Base-by-base conservation (phyloP, 208 protist species). In the Angomonas ambiguus region DNA sequence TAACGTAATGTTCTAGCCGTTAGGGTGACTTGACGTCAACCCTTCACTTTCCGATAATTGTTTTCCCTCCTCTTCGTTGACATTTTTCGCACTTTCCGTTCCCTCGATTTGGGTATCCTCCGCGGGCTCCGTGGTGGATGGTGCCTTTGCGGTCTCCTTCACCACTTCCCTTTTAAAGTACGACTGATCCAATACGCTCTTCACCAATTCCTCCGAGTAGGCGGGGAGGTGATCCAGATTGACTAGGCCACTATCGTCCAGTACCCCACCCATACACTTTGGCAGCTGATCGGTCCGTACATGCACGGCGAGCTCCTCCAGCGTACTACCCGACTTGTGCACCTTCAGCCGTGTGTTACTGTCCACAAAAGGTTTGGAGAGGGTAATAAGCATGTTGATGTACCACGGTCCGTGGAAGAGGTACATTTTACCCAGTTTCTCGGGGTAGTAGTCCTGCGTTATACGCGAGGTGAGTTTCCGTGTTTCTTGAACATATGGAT, bases 381-480 rank as follows among this genome's bases (percentile, higher is more conserved):
- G 58, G 30, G 56, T 35, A 10, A 82, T 62, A 5, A 83, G 32
- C 20, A 74, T 34, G 2, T 62, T 25, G 10, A 81, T 65, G 48
- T 83, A 78, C 72, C 78, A 87, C 10, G 74, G 80, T 13, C 65
- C 38, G 28, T 74, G 71, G 55, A 76, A 83, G 32, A 87, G 42
- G 22, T 83, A 51, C 57, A 83, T 62, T 33, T 62, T 58, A 33
- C 77, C 74, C 13, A 87, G 68, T 22, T 75, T 63, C 58, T 81
- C 80, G 0, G 77, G 75, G 71, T 85, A 91, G 68, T 79, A 74
- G 48, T 78, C 66, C 25, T 79, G 74, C 74, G 85, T 71, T 2
- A 85, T 77, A 41, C 81, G 35, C 65, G 60, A 78, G 18, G 61
- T 77, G 13, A 69, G 53, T 55, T 81, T 80, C 24, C 76, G 67